phyloP scores from a whole-genome alignment of 2,329 filamentous ascomycete genomes.

The Thielaviopsis punctulata region DNA sequence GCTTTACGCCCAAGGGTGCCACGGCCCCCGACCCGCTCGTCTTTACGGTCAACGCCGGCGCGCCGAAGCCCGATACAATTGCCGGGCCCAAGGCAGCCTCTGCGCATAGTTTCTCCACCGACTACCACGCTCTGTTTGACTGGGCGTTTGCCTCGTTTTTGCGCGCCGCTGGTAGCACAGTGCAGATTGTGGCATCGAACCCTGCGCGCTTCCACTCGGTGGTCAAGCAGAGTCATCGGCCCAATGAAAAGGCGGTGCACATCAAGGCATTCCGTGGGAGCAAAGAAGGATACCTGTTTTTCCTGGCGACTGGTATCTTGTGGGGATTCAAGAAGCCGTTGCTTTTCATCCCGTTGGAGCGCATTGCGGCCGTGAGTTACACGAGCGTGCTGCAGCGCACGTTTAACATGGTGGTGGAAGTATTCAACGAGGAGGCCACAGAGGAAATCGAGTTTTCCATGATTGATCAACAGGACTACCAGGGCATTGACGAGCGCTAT shows the following conservation, averaged over 20 bases:
- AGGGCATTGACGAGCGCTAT: conserved; percentile 44
- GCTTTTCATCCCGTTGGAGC: conserved; percentile 43
- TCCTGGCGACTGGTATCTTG: conserved; percentile 47
- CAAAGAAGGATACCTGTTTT: conserved; percentile 53
- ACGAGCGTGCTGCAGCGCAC: conserved; percentile 50
- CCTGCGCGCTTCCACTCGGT: conserved; percentile 39
- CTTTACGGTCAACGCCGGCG: conserved; percentile 42
- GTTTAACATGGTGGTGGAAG: conserved; percentile 49
- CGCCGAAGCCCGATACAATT: conserved; percentile 43
- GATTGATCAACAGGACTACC: conserved; percentile 53
- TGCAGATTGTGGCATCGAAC: conserved; percentile 35
- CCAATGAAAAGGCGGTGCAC: conserved; percentile 45
- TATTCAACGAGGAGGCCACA: conserved; percentile 28
- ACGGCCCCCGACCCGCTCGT: conserved; percentile 39
- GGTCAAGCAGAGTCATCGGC: conserved; percentile 38
- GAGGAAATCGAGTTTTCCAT: conserved; percentile 52
- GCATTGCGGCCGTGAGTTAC: conserved; percentile 46
- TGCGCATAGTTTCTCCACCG: conserved; percentile 39
- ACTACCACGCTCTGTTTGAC: conserved; percentile 40
- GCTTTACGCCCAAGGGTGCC: conserved; percentile 31
- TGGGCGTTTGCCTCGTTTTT: conserved; percentile 41
- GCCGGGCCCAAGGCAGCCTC: conserved; percentile 30
- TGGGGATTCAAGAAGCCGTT: conserved; percentile 58
- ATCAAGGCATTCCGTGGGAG: conserved; percentile 49
- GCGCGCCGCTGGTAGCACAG: conserved; percentile 28